Percentiles rank a stretch among this genome's conserved stretches.
Conservation (phyloP, 495 filamentous ascomycete genomes). For the Pseudoneurospora amorphoporcata region DNA sequence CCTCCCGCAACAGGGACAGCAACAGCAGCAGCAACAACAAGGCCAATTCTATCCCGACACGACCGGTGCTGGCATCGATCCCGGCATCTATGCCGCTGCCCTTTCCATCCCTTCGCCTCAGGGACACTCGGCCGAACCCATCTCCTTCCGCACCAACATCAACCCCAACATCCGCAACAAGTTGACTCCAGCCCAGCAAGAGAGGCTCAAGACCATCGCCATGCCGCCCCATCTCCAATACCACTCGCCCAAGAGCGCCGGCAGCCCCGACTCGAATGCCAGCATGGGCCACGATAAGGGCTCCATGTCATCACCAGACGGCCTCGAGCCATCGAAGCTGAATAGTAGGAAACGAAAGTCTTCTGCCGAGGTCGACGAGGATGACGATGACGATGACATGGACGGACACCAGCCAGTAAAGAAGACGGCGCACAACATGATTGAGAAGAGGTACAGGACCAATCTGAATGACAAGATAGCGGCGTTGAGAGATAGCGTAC, state of each 20-base stretch:
- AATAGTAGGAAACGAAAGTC: conserved; percentile 54
- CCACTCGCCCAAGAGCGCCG: conserved; percentile 41
- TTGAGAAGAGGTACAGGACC: conserved; percentile 91
- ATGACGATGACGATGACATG: conserved; percentile 38
- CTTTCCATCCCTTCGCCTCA: conserved; percentile 3
- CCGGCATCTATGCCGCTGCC: conserved; percentile 3
- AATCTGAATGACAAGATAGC: conserved; percentile 97
- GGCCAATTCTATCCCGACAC: conserved; percentile 13
- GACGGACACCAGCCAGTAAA: conserved; percentile 68
- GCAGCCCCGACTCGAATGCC: conserved; percentile 34
- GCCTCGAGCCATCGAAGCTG: conserved; percentile 34
- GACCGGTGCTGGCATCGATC: conserved; percentile 5
- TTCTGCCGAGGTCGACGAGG: conserved; percentile 40
- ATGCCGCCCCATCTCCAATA: conserved; percentile 48
- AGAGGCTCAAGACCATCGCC: conserved; percentile 42
- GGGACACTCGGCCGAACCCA: conserved; percentile 3
- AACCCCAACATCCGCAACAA: conserved; percentile 20
- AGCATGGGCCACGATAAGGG: conserved; percentile 29
- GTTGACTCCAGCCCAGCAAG: conserved; percentile 42
- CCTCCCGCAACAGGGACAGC: conserved; percentile 21
- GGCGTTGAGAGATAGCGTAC: conserved; percentile 79
- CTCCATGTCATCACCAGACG: conserved; percentile 37
- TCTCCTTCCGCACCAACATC: conserved; percentile 6
- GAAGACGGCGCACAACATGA: conserved; percentile 95
- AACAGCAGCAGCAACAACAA: conserved; percentile 20